phyloP scores from a whole-genome alignment of 2,329 filamentous ascomycete genomes.

The Verticillium nonalfalfae region DNA sequence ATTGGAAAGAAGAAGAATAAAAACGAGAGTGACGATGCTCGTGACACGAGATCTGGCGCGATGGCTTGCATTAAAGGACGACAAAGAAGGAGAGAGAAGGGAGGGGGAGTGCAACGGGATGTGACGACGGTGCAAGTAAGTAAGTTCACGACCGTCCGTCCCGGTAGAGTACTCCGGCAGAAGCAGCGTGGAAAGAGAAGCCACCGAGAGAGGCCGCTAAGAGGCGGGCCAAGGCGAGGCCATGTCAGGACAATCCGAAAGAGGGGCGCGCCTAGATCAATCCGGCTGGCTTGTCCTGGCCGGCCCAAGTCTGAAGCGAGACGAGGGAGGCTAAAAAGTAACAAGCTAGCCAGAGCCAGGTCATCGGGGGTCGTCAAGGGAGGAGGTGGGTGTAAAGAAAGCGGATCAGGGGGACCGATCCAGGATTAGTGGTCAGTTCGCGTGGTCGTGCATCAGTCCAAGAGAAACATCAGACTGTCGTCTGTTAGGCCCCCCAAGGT shows the following conservation, averaged over 20 bases:
- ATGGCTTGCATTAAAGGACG: neutral
- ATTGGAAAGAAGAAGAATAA: neutral
- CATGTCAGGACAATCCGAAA: neutral
- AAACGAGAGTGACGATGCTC: conserved; percentile 9
- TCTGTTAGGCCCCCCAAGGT: neutral
- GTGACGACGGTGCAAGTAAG: neutral
- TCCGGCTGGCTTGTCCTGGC: neutral
- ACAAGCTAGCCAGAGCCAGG: neutral
- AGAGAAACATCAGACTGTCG: neutral
- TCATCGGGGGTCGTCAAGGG: neutral
- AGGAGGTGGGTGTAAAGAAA: neutral
- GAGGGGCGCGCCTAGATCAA: neutral
- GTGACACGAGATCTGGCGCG: neutral
- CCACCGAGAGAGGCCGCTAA: neutral
- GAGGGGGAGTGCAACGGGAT: neutral
- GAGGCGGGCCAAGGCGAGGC: neutral
- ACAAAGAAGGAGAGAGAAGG: neutral
- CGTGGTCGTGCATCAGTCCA: neutral
- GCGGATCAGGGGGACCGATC: neutral
- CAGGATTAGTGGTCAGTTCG: neutral
- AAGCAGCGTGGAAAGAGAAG: neutral
- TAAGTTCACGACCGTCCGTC: neutral
- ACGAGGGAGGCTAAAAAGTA: neutral
- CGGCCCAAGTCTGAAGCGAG: neutral
- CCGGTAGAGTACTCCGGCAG: neutral